Conservation (phyloP, 305 asterid genomes). For the Andrographis paniculata region DNA sequence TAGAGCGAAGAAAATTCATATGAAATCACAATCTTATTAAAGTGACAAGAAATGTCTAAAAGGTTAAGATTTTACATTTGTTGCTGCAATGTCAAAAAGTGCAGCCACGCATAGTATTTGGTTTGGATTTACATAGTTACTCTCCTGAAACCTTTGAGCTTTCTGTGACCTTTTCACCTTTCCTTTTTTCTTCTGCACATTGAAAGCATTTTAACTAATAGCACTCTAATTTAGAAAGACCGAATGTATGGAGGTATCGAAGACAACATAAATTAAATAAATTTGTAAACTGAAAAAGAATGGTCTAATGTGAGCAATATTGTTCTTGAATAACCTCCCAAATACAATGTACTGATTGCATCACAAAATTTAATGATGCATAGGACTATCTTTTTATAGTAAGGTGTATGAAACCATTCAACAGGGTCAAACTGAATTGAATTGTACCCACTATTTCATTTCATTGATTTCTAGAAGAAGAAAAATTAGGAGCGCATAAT, state of each 20-base stretch:
- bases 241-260: not conserved
- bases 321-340: too few relatives aligned
- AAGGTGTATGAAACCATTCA: slow-evolving; percentile 1
- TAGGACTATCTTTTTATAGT: not conserved
- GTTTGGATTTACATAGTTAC: slow-evolving; percentile 86
- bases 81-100: slow-evolving; percentile 92
- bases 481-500: too few relatives aligned
- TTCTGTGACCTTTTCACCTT: slow-evolving; percentile 45
- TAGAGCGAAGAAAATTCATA: slow-evolving; percentile 21
- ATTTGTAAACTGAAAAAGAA: not conserved
- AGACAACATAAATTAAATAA: not conserved
- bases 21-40: slow-evolving; percentile 4
- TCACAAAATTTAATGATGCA: not conserved
- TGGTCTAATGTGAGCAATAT: too few relatives aligned
- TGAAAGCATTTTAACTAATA: slow-evolving; percentile 1
- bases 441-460: not conserved
- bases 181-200: slow-evolving; percentile 60
- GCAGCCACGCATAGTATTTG: slow-evolving; percentile 91
- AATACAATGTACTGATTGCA: too few relatives aligned
- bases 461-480: too few relatives aligned
- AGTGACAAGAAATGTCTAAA: slow-evolving; percentile 2
- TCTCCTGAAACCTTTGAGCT: slow-evolving; percentile 65
- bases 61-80: slow-evolving; percentile 49
- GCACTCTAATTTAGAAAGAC: not conserved
- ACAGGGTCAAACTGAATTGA: not conserved